phyloP scores from a whole-genome alignment of 306 rosid species.

The Vigna radiata region DNA sequence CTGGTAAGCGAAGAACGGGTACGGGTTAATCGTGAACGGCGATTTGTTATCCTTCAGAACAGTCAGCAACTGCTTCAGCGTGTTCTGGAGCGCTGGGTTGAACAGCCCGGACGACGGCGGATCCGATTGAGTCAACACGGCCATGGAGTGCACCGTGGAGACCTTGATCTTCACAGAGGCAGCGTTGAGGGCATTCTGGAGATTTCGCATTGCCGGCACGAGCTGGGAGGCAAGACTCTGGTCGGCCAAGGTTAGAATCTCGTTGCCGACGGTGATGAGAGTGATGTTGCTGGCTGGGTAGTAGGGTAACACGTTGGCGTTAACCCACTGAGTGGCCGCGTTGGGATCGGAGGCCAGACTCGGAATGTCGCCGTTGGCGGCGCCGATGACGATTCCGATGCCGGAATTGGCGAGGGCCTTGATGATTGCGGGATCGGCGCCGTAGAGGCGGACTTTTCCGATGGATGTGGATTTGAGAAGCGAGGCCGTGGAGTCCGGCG shows the following conservation, averaged over 20 bases:
- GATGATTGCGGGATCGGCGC: constrained; percentile 70
- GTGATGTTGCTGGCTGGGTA: constrained; percentile 73
- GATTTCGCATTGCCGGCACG: constrained; percentile 78
- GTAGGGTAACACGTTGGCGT: constrained; percentile 68
- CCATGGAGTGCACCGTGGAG: constrained; percentile 86
- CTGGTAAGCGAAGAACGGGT: constrained; percentile 87
- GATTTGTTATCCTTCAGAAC: constrained; percentile 70
- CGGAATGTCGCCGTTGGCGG: constrained; percentile 71
- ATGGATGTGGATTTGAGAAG: constrained; percentile 79
- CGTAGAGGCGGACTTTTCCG: constrained; percentile 67
- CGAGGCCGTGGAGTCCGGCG: constrained; percentile 55
- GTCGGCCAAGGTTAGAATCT: constrained; percentile 67
- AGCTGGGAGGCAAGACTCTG: constrained; percentile 63
- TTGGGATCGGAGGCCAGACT: constrained; percentile 70
- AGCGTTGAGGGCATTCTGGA: constrained; percentile 69
- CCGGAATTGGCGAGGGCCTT: constrained; percentile 73
- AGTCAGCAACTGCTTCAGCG: constrained; percentile 55
- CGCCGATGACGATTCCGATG: constrained; percentile 65
- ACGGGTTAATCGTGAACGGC: constrained; percentile 79
- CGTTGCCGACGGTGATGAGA: constrained; percentile 83
- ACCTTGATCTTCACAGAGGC: constrained; percentile 68
- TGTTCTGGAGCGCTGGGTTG: constrained; percentile 50
- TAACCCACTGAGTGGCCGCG: constrained; percentile 74
- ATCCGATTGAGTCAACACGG: constrained; percentile 72
- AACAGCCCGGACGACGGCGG: constrained; percentile 87